A percentile compares a stretch with the other conserved stretches of the same genome.
Conservation (phyloP, 345 rosid genomes). For the Citrus trifoliata region DNA sequence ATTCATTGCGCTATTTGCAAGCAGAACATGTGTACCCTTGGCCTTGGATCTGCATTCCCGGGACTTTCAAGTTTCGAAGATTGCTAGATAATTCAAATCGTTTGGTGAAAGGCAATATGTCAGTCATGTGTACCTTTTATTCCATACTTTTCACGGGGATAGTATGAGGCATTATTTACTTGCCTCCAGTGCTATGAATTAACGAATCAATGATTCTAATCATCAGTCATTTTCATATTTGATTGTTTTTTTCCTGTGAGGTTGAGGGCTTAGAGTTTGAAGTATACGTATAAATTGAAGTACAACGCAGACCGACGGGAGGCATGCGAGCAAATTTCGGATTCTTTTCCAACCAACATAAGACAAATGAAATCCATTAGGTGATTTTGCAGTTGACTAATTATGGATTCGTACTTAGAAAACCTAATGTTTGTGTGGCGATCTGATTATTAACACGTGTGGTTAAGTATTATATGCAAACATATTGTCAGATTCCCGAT, state of each 20-base stretch:
- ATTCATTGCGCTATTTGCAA: background rate
- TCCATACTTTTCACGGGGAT: background rate
- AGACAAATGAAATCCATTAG: background rate
- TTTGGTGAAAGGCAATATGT: background rate
- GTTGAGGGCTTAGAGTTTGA: background rate
- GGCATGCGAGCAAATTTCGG: constrained; percentile 1
- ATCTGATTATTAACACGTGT: constrained; percentile 6
- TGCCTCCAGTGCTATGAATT: background rate
- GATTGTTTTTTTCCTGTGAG: background rate
- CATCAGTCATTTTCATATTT: background rate
- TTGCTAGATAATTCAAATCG: background rate
- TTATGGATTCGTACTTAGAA: background rate
- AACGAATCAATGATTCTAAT: background rate
- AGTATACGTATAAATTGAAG: background rate
- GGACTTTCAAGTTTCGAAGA: too few species aligned
- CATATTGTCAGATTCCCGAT: background rate
- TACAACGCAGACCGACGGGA: background rate
- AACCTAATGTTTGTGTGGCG: background rate
- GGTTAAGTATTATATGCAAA: background rate
- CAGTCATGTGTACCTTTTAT: background rate
- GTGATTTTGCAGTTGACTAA: constrained; percentile 9
- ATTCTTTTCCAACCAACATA: background rate
- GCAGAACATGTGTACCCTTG: background rate
- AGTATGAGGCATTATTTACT: background rate
- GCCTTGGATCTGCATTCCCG: background rate